Evolutionary conservation across 2,329 filamentous ascomycete genomes (phyloP), one percentile per base, ranked within the genome.

Genomic region (Coniochaeta sp.): DNA sequence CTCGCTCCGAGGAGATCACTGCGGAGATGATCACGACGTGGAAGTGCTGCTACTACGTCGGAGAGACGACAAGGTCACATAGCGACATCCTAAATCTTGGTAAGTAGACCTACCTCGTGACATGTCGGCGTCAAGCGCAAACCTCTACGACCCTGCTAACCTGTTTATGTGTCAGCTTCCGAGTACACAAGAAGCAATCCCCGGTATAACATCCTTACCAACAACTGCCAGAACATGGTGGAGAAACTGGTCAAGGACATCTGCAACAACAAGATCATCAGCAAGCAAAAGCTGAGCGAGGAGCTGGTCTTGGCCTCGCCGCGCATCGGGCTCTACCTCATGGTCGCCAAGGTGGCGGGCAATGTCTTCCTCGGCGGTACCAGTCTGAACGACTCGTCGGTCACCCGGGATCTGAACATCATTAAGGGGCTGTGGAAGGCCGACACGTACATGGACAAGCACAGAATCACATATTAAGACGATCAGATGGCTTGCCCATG

Each of bases 211-310:
- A 63, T 72, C 11, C 62, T 72, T 8, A 65, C 66, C 31, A 71
- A 66, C 58, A 73, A 72, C 61, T 72, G 70, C 47, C 70, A 73
- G 60, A 66, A 71, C 58, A 54, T 72, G 59, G 69, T 67, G 2
- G 71, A 72, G 61, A 66, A 60, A 17, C 66, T 73, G 1, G 69
- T 73, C 44, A 66, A 62, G 52, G 62, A 70, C 22, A 57, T 72
- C 7, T 73, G 71, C 58, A 59, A 72, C 44, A 68, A 69, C 44
- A 70, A 65, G 58, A 57, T 68, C 17, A 69, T 72, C 58, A 71
- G 68, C 57, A 66, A 69, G 63, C 64, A 68, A 19, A 72, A 71
- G 61, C 61, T 73, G 14, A 67, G 65, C 31, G 69, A 71, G 36
- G 70, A 73, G 60, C 60, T 71, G 22, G 62, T 63, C 22, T 60